phyloP scores from a whole-genome alignment of 805 yeast genomes.

The Maudiozyma saulgeensis region DNA sequence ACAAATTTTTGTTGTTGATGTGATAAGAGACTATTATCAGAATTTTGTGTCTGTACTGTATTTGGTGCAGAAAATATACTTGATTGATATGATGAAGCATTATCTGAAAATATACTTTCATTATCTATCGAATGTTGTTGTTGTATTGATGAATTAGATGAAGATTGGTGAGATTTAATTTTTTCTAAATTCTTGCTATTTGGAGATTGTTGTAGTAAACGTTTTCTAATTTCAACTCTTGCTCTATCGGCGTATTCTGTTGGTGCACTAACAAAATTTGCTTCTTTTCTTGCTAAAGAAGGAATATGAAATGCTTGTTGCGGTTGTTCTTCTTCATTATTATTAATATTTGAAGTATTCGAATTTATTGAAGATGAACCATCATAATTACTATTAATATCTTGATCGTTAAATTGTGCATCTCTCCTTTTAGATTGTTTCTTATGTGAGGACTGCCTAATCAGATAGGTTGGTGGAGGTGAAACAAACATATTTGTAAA shows the following conservation, averaged over 20 bases:
- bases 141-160: background rate
- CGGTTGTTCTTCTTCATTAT: background rate
- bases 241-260: constrained; percentile 29
- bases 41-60: constrained; percentile 12
- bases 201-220: constrained; percentile 12
- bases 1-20: constrained; percentile 9
- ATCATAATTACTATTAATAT: background rate
- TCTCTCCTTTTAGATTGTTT: constrained; percentile 5
- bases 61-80: constrained; percentile 24
- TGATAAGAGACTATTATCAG: constrained; percentile 1
- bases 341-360: background rate
- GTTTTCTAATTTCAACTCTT: constrained; percentile 27
- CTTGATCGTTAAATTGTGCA: background rate
- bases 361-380: background rate
- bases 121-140: background rate
- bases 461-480: constrained; percentile 26
- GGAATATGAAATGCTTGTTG: constrained; percentile 1
- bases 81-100: constrained; percentile 18
- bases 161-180: background rate
- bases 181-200: background rate
- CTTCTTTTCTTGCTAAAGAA: constrained; percentile 4
- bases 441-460: constrained; percentile 14
- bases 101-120: constrained; percentile 14
- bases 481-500: constrained; percentile 22
- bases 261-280: constrained; percentile 28